These are phyloP conservation scores for Fusarium sarcochroum DNA, from an alignment of 2,329 filamentous ascomycete species.

Conservation along the genomic window DNA sequence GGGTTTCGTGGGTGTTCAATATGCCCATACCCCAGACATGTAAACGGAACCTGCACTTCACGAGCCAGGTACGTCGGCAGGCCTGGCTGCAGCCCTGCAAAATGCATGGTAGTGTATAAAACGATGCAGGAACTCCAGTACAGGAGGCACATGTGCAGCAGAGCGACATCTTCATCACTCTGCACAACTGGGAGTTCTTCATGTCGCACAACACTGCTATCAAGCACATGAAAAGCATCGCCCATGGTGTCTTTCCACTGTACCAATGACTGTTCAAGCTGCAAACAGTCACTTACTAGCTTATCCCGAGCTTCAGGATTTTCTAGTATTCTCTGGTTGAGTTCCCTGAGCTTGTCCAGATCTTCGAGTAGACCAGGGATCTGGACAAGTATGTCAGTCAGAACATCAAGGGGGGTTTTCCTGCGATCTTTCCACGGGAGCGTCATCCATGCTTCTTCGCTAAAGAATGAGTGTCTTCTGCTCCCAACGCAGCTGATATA, in stretches of 20 bases:
- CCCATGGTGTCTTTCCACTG: background rate
- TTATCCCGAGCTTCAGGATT: background rate
- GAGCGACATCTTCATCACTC: background rate
- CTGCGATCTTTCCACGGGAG: background rate
- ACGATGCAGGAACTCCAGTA: background rate
- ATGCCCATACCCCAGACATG: background rate
- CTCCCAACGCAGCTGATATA: background rate
- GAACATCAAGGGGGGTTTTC: background rate
- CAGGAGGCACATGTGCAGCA: background rate
- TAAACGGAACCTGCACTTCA: background rate
- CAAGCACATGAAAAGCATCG: background rate
- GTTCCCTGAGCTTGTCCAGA: background rate
- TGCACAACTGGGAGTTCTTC: background rate
- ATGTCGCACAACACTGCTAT: background rate
- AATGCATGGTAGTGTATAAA: background rate
- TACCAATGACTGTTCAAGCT: background rate
- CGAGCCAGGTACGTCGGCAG: background rate
- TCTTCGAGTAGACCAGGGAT: background rate
- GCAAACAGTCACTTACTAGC: background rate
- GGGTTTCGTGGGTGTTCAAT: background rate
- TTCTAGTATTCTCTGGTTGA: background rate
- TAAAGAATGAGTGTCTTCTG: background rate
- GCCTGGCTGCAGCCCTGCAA: background rate
- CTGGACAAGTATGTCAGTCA: background rate
- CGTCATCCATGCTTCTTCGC: background rate